Conservation (phyloP, 306 rosid genomes). For the Luffa acutangula region DNA sequence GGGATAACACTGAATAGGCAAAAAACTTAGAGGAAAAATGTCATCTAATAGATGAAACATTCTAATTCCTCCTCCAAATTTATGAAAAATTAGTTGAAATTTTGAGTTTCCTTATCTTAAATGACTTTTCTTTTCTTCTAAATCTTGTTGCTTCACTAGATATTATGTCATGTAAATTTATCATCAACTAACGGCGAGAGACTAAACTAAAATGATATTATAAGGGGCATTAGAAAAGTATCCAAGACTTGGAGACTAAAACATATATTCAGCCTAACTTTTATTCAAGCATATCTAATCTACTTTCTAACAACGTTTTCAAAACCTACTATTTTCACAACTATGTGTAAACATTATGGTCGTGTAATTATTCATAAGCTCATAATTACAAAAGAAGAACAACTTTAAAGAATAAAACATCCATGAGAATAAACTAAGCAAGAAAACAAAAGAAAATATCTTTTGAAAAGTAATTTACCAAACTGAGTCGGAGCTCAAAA, state of each 20-base stretch:
- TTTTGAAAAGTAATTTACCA: neutral
- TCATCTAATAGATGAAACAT: too few relatives aligned
- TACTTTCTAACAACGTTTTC: neutral
- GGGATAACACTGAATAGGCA: neutral
- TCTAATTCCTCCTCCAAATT: neutral
- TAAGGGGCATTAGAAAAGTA: neutral
- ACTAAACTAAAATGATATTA: neutral
- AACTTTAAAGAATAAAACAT: neutral
- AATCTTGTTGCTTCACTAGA: too few relatives aligned
- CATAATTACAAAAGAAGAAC: neutral
- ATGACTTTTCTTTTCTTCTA: too few relatives aligned
- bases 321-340: neutral
- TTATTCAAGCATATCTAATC: neutral
- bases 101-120: neutral
- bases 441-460: neutral
- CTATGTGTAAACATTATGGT: neutral
- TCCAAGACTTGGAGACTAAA: neutral
- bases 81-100: neutral
- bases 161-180: too few relatives aligned
- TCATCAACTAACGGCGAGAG: neutral
- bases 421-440: neutral
- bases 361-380: neutral
- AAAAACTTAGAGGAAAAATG: neutral
- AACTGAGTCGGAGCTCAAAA: neutral
- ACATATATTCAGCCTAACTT: neutral